Conservation (phyloP, 164 flowering plant species). For the Nelumbo lutea region DNA sequence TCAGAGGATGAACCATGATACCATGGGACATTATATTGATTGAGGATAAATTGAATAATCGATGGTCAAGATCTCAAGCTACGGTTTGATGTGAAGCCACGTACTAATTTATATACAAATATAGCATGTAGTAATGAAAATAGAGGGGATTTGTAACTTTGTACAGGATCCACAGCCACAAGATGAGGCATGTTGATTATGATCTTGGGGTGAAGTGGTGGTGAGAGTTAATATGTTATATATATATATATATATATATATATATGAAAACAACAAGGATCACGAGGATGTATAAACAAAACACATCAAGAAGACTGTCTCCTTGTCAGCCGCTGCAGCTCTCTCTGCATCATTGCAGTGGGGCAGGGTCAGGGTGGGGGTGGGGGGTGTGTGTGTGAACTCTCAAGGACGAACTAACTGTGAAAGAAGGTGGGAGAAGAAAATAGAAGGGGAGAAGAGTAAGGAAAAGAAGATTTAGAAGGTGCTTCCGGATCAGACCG, state of each 20-base stretch:
- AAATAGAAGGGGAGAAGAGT: conserved; percentile 7
- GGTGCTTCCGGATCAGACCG: conserved; percentile 13
- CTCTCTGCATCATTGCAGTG: conserved; percentile 16
- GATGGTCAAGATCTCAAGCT: too few species aligned
- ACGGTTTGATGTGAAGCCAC: too few species aligned
- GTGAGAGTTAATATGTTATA: conserved; percentile 4
- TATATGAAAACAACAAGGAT: conserved; percentile 33
- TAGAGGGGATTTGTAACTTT: too few species aligned
- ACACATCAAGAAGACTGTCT: conserved; percentile 21
- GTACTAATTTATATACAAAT: too few species aligned
- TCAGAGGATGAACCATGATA: too few species aligned
- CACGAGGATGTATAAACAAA: conserved; percentile 46
- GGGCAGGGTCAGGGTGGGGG: conserved; percentile 8
- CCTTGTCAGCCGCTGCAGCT: conserved; percentile 43
- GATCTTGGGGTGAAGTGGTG: too few species aligned
- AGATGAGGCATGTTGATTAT: too few species aligned
- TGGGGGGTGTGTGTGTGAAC: too few species aligned
- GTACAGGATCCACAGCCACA: too few species aligned
- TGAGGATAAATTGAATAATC: too few species aligned
- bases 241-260: conserved; percentile 18
- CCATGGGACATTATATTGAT: too few species aligned
- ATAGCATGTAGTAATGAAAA: too few species aligned
- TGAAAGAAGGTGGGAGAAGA: conserved; percentile 9
- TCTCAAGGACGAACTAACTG: not conserved
- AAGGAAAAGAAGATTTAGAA: conserved; percentile 21